Evolutionary conservation across 2,329 filamentous ascomycete genomes (phyloP), one percentile per base, ranked within the genome.

Genomic region (Fusarium decemcellulare): DNA sequence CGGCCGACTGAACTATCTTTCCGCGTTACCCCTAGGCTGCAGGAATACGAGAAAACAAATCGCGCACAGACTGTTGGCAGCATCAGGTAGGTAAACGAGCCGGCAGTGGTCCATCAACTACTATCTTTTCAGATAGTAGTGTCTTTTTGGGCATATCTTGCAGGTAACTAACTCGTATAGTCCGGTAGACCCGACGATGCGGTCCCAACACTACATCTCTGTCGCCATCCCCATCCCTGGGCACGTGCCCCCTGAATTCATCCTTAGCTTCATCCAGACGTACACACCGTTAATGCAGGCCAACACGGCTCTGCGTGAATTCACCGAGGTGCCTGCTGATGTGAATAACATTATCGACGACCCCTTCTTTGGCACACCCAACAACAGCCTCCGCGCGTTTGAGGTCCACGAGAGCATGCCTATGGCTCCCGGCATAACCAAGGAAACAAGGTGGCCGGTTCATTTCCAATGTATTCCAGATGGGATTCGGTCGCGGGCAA

Each of bases 191-290:
- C 37, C 50, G 48, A 63, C 62, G 15, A 69, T 69, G 67, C 62
- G 67, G 43, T 70, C 63, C 14, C 57, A 53, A 32, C 59, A 69
- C 40, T 63, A 54, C 14, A 48, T 58, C 30, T 55, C 34, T 59
- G 63, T 69, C 54, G 59, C 58, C 14, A 55, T 67, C 9, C 67
- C 67, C 32, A 69, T 69, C 32, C 63, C 67, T 9, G 57, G 59
- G 36, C 59, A 18, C 10, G 57, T 69, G 37, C 67, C 67, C 2
- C 67, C 67, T 12, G 67, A 69, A 47, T 44, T 67, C 9, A 67
- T 69, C 11, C 67, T 69, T 29, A 58, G 53, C 6, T 60, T 67
- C 8, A 67, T 69, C 5, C 67, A 69, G 23, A 67, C 44, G 9
- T 69, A 57, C 40, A 67, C 67, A 5, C 67, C 67, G 4, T 40